Evolutionary conservation across 2,329 filamentous ascomycete species (phyloP).

Genomic region (Intubia oerlemansii): DNA sequence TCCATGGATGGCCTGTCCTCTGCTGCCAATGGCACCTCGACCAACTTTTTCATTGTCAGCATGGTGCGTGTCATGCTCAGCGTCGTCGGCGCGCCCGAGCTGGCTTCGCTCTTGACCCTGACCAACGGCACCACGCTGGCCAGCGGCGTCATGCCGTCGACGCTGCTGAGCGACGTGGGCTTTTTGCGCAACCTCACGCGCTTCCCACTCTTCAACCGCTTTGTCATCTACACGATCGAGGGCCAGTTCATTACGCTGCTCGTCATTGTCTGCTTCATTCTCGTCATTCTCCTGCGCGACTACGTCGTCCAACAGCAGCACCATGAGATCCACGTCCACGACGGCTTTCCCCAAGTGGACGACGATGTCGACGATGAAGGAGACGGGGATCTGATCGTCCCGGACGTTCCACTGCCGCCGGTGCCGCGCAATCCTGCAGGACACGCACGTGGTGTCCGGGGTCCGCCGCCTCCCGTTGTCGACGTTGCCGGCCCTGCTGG

Average conservation of each 20-base stretch:
- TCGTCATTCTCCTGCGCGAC: conserved; percentile 91
- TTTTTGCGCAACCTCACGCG: conserved; percentile 42
- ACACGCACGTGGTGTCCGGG: too few relatives aligned
- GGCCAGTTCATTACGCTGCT: conserved; percentile 84
- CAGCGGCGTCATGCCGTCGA: conserved; percentile 12
- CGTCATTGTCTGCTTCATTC: conserved; percentile 81
- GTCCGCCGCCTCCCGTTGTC: too few relatives aligned
- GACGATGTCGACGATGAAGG: not conserved
- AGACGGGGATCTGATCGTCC: too few relatives aligned
- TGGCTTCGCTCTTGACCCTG: conserved; percentile 5
- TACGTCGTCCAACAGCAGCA: conserved; percentile 96
- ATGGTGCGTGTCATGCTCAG: conserved; percentile 10
- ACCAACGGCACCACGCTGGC: conserved; percentile 9
- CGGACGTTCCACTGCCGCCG: too few relatives aligned
- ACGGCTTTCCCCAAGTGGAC: not conserved
- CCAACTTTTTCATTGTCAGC: conserved; percentile 12
- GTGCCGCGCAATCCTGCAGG: too few relatives aligned
- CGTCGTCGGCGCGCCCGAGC: conserved; percentile 8
- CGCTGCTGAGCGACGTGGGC: conserved; percentile 33
- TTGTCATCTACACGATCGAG: conserved; percentile 67
- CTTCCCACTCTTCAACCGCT: conserved; percentile 51
- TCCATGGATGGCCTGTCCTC: too few relatives aligned
- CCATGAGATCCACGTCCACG: not conserved
- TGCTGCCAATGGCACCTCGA: not conserved
- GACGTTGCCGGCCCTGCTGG: too few relatives aligned